Conservation (phyloP, 2,329 filamentous ascomycete species). For the Ustulina deusta region DNA sequence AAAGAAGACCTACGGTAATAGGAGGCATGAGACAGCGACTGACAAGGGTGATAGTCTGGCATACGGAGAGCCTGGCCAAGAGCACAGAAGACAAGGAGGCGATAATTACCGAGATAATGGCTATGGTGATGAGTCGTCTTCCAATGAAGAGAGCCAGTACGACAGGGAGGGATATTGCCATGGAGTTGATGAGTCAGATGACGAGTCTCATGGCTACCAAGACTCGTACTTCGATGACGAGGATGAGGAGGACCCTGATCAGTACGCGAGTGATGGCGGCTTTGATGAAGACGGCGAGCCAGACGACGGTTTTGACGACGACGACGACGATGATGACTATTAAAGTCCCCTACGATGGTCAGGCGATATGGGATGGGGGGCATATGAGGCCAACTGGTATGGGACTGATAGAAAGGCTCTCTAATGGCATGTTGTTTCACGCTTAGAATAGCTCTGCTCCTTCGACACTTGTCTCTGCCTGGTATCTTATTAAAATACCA, state of each 20-base stretch:
- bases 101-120: not conserved
- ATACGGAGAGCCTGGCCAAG: not conserved
- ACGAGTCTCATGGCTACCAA: not conserved
- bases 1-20: not conserved
- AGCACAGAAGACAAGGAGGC: not conserved
- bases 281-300: slow-evolving; percentile 6
- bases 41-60: not conserved
- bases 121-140: not conserved
- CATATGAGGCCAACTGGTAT: not conserved
- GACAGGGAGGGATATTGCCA: not conserved
- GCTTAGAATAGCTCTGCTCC: not conserved
- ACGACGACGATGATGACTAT: slow-evolving; percentile 10
- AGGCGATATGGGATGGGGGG: not conserved
- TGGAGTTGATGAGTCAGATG: no score
- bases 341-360: not conserved
- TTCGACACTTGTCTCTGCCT: not conserved
- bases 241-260: not conserved
- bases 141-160: not conserved
- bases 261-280: not conserved
- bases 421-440: not conserved
- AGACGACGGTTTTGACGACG: not conserved
- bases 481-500: not conserved
- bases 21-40: not conserved
- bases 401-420: not conserved
- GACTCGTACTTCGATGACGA: not conserved